A percentile compares a stretch with the other conserved stretches of the same genome.
Conservation (phyloP, 108 stramenopile genomes). For the Stephanodiscus triporus region DNA sequence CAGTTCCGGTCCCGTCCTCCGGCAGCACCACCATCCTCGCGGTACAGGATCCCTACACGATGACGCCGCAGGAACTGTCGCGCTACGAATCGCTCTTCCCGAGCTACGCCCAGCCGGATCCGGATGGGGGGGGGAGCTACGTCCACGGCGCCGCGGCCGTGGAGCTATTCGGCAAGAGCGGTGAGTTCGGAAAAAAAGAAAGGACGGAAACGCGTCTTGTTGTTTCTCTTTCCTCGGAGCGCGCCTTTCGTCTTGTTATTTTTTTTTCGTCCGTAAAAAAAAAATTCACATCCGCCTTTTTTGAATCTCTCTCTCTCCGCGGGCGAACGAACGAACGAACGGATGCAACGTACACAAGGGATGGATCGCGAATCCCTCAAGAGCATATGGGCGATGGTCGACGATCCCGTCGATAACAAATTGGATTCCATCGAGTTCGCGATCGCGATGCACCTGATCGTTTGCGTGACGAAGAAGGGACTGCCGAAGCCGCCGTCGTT, state of each 20-base stretch:
- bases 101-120: slow-evolving; percentile 71
- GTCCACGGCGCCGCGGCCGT: slow-evolving; percentile 90
- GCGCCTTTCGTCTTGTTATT: not conserved
- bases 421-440: slow-evolving; percentile 90
- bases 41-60: slow-evolving; percentile 77
- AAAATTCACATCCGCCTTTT: too few species aligned
- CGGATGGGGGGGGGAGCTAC: slow-evolving; percentile 27
- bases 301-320: too few species aligned
- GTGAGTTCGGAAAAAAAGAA: slow-evolving; percentile 45
- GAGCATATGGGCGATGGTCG: slow-evolving; percentile 90
- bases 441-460: slow-evolving; percentile 96
- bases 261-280: not conserved
- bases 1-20: slow-evolving; percentile 7
- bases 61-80: slow-evolving; percentile 75
- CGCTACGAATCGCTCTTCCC: slow-evolving; percentile 90
- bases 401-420: slow-evolving; percentile 87
- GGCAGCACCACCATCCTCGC: slow-evolving; percentile 53
- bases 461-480: slow-evolving; percentile 89
- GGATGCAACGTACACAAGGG: slow-evolving; percentile 22
- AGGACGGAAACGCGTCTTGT: slow-evolving; percentile 37
- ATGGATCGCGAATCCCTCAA: slow-evolving; percentile 48
- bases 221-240: too few species aligned
- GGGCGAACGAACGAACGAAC: not conserved
- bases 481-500: slow-evolving; percentile 65
- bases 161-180: slow-evolving; percentile 87